Conservation (phyloP, 495 filamentous ascomycete genomes). For the Collariella sp. region DNA sequence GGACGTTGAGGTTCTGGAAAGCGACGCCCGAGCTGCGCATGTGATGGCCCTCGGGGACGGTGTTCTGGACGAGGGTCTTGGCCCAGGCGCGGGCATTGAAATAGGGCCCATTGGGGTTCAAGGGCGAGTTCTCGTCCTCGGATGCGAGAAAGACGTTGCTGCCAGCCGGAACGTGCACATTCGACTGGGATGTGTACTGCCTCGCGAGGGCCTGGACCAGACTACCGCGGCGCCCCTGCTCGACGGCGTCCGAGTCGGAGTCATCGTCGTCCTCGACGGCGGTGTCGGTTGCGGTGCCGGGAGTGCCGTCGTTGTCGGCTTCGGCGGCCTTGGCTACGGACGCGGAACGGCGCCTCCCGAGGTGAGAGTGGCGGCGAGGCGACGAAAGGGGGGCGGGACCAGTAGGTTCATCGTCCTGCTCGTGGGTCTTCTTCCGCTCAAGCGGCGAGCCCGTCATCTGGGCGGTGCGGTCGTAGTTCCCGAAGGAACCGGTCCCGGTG, state of each 20-base stretch:
- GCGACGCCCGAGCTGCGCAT: constrained; percentile 45
- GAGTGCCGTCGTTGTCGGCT: constrained; percentile 19
- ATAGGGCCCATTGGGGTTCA: constrained; percentile 45
- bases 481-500: constrained; percentile 32
- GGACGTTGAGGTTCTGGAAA: constrained; percentile 60
- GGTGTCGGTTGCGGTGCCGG: constrained; percentile 16
- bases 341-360: constrained; percentile 25
- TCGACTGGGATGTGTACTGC: constrained; percentile 38
- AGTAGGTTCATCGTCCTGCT: constrained; percentile 6
- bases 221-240: constrained; percentile 34
- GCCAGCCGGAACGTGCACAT: constrained; percentile 18
- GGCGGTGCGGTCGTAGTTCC: constrained; percentile 39
- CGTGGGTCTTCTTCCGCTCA: constrained; percentile 18
- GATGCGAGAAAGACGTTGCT: constrained; percentile 27
- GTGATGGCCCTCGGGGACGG: constrained; percentile 35
- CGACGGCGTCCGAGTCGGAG: constrained; percentile 32
- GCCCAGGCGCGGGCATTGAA: constrained; percentile 49
- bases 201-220: constrained; percentile 40
- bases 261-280: constrained; percentile 31
- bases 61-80: constrained; percentile 44
- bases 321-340: constrained; percentile 25
- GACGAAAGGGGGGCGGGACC: constrained; percentile 14
- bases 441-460: constrained; percentile 26
- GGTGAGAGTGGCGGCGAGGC: constrained; percentile 15
- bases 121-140: constrained; percentile 32